A percentile compares a stretch with the other conserved stretches of the same genome.
Evolutionary conservation across 495 filamentous ascomycete species (phyloP).

Genomic region (Neurospora sp.): DNA sequence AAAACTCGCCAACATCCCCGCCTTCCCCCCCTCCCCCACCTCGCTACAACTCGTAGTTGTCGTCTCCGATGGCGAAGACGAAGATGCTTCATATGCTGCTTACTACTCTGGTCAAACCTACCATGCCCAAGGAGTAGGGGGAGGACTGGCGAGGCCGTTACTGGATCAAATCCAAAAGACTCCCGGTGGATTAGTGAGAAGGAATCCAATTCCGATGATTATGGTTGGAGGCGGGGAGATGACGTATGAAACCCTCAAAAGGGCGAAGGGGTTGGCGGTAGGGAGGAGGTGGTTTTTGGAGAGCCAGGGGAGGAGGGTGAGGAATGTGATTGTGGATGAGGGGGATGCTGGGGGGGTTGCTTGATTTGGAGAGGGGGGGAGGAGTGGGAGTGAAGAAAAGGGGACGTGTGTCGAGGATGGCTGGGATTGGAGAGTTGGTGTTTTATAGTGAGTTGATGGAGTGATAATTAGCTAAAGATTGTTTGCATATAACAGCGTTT

Average conservation of each 20-base stretch:
- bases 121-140: constrained; percentile 10
- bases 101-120: constrained; percentile 10
- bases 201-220: constrained; percentile 67
- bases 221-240: constrained; percentile 72
- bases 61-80: constrained; percentile 54
- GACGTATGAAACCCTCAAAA: constrained; percentile 51
- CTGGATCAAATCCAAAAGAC: constrained; percentile 69
- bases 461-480: neutral
- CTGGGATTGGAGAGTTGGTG: neutral
- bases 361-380: neutral
- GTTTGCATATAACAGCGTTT: neutral
- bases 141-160: constrained; percentile 48
- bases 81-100: constrained; percentile 5
- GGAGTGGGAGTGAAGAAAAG: neutral
- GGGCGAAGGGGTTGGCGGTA: constrained; percentile 55
- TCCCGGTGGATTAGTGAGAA: constrained; percentile 58
- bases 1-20: constrained; percentile 77
- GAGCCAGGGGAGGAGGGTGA: constrained; percentile 72
- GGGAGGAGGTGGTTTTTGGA: constrained; percentile 71
- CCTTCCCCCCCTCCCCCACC: constrained; percentile 48
- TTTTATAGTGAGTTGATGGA: neutral
- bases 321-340: constrained; percentile 64
- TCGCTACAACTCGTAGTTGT: constrained; percentile 73
- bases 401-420: neutral
- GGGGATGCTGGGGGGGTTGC: constrained; percentile 8